Evolutionary conservation across 257 asterid species (phyloP), one percentile per base, ranked within the genome.

Genomic region (Misopates orontium): DNA sequence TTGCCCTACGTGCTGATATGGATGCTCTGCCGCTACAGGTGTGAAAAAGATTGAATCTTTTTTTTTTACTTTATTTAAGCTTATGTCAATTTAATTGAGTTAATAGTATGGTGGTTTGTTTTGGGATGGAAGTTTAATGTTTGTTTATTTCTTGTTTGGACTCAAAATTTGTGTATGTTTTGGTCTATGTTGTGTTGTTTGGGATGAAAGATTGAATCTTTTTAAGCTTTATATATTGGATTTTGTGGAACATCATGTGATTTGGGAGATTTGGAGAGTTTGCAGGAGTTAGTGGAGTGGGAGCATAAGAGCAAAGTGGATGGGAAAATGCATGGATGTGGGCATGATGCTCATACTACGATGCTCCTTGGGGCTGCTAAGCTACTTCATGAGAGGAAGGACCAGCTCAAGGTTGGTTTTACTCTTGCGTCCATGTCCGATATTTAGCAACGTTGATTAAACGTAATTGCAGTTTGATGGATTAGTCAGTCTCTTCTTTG

Each of bases 281-380:
- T 53, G 20, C 62, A 91, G 96, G 97, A 88, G 72, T 71, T 88
- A 52, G 96, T 88, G 74, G 89, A 86, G 70, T 91, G 97, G 97
- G 87, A 88, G 76, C 96, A 91, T 64, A 91, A 80, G 85, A 91
- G 97, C 74, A 91, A 84, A 80, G 73, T 86, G 67, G 77, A 81
- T 10, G 97, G 97, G 24, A 68, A 78, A 74, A 88, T 91, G 97
- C 97, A 91, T 70, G 97, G 88, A 56, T 91, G 97, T 77, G 97
- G 96, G 49, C 97, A 91, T 32, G 97, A 88, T 81, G 97, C 95
- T 47, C 97, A 91, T 68, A 91, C 97, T 16, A 71, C 96, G 0
- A 91, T 91, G 97, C 80, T 91, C 50, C 96, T 90, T 68, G 97
- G 97, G 47, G 97, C 96, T 73, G 96, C 97, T 65, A 91, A 88